These are phyloP conservation scores for Corylus americana DNA, from an alignment of 306 rosid species.

Conservation along the genomic window DNA sequence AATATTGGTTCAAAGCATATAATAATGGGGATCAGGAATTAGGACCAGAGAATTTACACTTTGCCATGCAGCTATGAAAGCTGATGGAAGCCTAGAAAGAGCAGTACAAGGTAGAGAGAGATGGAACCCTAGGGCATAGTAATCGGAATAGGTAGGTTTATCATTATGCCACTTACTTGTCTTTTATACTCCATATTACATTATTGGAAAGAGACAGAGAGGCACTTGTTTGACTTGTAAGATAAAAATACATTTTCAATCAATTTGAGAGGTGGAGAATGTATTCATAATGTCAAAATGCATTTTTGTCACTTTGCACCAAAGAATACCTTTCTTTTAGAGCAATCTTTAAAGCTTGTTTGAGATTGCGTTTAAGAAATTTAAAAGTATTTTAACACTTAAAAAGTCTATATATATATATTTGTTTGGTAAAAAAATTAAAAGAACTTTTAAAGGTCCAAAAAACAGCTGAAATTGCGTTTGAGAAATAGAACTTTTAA, in stretches of 20 bases:
- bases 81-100: constrained; percentile 36
- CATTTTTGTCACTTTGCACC: background rate
- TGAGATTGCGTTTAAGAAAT: too few species aligned
- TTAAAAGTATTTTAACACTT: too few species aligned
- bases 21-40: constrained; percentile 13
- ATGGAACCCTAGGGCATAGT: background rate
- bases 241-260: background rate
- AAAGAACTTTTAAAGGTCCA: too few species aligned
- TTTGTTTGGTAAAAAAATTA: too few species aligned
- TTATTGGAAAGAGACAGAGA: constrained; percentile 6
- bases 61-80: constrained; percentile 22
- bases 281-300: background rate
- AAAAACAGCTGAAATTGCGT: too few species aligned
- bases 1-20: background rate
- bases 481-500: too few species aligned
- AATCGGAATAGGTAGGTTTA: constrained; percentile 29
- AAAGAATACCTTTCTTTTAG: background rate
- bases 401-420: too few species aligned
- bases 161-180: constrained; percentile 19
- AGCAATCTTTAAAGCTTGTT: too few species aligned
- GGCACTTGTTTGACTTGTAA: background rate
- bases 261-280: background rate
- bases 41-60: constrained; percentile 39
- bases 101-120: constrained; percentile 15
- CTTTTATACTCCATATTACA: constrained; percentile 9